Evolutionary conservation across 148 eudicot species (phyloP), one percentile per base, ranked within the genome.

Genomic region (Fagopyrum homotropicum): DNA sequence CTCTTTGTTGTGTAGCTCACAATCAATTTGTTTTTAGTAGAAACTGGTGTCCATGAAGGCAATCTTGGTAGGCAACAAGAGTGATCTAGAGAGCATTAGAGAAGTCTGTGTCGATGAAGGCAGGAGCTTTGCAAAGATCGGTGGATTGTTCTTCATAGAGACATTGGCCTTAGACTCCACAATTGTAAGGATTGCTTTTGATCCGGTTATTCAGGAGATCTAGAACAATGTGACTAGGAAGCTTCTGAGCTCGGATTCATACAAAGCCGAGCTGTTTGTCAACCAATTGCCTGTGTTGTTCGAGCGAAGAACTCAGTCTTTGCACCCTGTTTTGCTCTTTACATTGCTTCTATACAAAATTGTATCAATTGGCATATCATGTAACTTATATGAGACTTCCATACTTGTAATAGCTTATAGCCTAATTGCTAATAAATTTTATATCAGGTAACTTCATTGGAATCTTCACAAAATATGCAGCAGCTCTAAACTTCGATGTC

Each of bases 161-260:
- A 72, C 75, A 10, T 72, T 59, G 7, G 75, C 75, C 4, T 35
- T 47, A 7, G 75, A 72, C n/a, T 49, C 75, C 40, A 72, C 75
- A 4, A 72, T 48, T 12, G 75, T 72, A 1, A 72, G 43, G 75
- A 72, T 35, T 4, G 75, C 75, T 49, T 72, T 72, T 14, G 75
- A 72, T 26, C 19, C 29, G 40, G 75, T 72, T 19, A 72, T 47
- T 17, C 69, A 73, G 26, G 88, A 86, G 73, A 86, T 86, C 57
- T 86, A 83, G 73, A 81, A 79, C 75, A 86, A 83, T 70, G 85
- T 85, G 35, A 85, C 85, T 80, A 75, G 88, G 71, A 85, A 85
- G 72, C 85, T 85, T 45, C 76, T 85, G 77, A 85, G 83, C 79
- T 82, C 88, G 2, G 88, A 83, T 59, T 81, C 84, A 11, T 85